Percentiles rank a stretch among this genome's conserved stretches.
These are phyloP conservation scores for Keqinozyma sinolaborantium DNA, from an alignment of 1,139 yeast genomes.

Conservation along the genomic window DNA sequence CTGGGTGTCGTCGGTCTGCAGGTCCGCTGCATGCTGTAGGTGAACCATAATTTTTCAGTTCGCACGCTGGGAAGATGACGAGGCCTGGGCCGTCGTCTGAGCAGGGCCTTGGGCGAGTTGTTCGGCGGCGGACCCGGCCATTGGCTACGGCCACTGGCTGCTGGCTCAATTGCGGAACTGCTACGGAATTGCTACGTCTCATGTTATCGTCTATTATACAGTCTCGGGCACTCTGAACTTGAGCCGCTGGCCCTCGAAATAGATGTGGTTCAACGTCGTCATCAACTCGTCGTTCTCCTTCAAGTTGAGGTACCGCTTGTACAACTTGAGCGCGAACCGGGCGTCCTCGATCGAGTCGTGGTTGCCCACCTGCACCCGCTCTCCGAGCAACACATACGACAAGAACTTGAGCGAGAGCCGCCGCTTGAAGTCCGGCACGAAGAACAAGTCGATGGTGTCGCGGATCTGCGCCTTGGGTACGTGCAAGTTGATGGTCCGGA, in stretches of 20 bases:
- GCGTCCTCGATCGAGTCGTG: constrained; percentile 99
- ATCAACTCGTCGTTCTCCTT: constrained; percentile 58
- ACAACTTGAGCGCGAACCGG: constrained; percentile 73
- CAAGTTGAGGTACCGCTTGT: constrained; percentile 67
- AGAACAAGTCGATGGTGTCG: constrained; percentile 83
- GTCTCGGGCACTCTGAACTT: constrained; percentile 37
- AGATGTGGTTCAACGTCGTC: constrained; percentile 58
- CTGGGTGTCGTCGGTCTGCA: too few species aligned
- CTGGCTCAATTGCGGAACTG: too few species aligned
- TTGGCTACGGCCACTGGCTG: too few species aligned
- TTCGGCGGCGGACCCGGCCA: too few species aligned
- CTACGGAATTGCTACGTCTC: too few species aligned
- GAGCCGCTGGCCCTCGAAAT: constrained; percentile 64
- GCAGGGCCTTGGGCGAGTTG: too few species aligned
- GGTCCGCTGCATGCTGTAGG: too few species aligned
- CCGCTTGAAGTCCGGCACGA: constrained; percentile 66
- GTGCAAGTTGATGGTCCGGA: constrained; percentile 86
- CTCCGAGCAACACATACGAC: constrained; percentile 73
- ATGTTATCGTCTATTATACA: background rate
- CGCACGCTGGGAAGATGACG: too few species aligned
- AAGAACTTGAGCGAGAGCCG: constrained; percentile 84
- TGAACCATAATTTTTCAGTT: too few species aligned
- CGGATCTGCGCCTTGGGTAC: constrained; percentile 83
- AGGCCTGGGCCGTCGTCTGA: too few species aligned
- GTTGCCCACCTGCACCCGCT: constrained; percentile 83